A percentile compares a stretch with the other conserved stretches of the same genome.
phyloP scores from a whole-genome alignment of 2,329 filamentous ascomycete genomes.

The Graphilbum sp. region DNA sequence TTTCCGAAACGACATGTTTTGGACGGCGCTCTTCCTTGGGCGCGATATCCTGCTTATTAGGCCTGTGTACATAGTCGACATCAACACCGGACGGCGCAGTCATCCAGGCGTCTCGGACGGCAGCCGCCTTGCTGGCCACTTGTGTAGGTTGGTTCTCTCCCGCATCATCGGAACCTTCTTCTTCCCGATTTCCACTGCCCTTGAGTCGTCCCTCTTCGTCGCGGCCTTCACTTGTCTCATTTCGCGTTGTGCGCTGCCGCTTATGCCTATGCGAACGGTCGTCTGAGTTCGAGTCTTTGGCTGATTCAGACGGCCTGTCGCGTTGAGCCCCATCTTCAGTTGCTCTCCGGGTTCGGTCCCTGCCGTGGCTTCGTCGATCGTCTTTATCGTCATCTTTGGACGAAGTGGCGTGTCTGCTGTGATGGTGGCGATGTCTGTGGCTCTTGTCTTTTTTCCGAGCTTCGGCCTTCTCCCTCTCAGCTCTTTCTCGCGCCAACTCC shows the following conservation, averaged over 20 bases:
- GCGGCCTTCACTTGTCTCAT: constrained; percentile 23
- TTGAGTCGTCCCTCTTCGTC: constrained; percentile 6
- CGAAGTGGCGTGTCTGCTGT: constrained; percentile 10
- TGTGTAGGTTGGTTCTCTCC: constrained; percentile 31
- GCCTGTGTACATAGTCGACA: constrained; percentile 63
- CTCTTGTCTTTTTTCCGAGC: constrained; percentile 9
- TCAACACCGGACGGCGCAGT: constrained; percentile 66
- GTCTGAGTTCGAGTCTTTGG: constrained; percentile 12
- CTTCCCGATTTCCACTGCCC: too few species aligned
- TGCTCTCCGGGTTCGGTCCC: constrained; percentile 9
- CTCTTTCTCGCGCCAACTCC: constrained; percentile 17
- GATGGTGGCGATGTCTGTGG: constrained; percentile 3
- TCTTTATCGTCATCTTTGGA: constrained; percentile 9
- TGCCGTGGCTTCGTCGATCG: constrained; percentile 14
- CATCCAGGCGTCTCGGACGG: constrained; percentile 78
- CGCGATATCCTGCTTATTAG: constrained; percentile 22
- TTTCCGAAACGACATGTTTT: constrained; percentile 55
- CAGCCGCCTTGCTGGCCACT: constrained; percentile 35
- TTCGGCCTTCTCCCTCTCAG: constrained; percentile 9
- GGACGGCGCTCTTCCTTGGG: constrained; percentile 22
- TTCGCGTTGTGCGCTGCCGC: constrained; percentile 38
- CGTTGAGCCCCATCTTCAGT: constrained; percentile 11
- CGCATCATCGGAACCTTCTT: constrained; percentile 23
- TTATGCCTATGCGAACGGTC: constrained; percentile 46
- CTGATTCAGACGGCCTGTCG: not conserved